Evolutionary conservation across 169 alveolate species (phyloP), one percentile per base, ranked within the genome.

Genomic region (Babesia ovis): DNA sequence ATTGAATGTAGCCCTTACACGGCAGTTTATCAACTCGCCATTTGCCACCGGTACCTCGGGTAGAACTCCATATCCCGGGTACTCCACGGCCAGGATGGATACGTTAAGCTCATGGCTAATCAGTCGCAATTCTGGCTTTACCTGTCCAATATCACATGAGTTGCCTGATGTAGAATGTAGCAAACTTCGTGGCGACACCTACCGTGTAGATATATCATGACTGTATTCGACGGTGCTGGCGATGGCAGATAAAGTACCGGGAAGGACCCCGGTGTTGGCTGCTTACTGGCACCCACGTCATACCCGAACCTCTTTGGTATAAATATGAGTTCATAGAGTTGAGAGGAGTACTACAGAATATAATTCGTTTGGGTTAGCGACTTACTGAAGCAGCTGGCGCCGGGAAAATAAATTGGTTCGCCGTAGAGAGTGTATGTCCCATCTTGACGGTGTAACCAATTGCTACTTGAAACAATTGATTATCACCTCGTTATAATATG

Each of bases 101-200:
- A 68, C 90, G 41, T 84, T 77, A 37, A 91, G 68, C 45, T 64
- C 84, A 35, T 85, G 89, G 41, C 77, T 37, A 31, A 91, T 62
- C 22, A 79, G 73, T 45, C 79, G 55, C 62, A 91, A 48, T 57
- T 91, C 95, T 20, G 92, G 94, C 68, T 79, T 72, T 20, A 91
- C 89, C 48, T 85, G 91, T 20, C 95, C 95, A 55, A 91, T 67
- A 74, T 91, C 95, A 67, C 95, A 91, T n/a, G 94, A 90, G 66
- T 91, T 91, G 43, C 74, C 89, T 81, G 72, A 18, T 20, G n/a
- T n/a, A 43, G 0, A 39, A 23, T 43, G 14, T 69, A 54, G n/a
- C 27, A 41, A 18, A 25, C 27, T 3, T n/a, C 41, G 8, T 4
- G 11, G 4, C 12, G 8, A 3, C 5, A 64, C 86, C 14, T 50